Percentiles rank a stretch among this genome's conserved stretches.
Conservation (phyloP, 257 asterid species). For the Forsythia suspensa region DNA sequence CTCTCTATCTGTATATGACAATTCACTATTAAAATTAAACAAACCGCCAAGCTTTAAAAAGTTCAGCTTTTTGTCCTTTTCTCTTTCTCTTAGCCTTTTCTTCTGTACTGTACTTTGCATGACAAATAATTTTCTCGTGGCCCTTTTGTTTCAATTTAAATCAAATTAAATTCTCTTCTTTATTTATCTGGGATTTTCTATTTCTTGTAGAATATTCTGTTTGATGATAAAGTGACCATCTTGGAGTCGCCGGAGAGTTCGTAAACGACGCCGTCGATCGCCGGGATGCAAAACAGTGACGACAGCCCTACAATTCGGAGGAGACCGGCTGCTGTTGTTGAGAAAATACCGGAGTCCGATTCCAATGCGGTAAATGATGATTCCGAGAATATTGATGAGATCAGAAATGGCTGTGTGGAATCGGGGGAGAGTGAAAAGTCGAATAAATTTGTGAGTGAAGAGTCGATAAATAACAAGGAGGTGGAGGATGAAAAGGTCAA, state of each 20-base stretch:
- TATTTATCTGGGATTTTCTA: background rate
- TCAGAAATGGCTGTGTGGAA: constrained; percentile 21
- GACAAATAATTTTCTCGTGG: background rate
- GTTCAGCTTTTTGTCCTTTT: background rate
- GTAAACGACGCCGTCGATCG: constrained; percentile 33
- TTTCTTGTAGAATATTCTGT: background rate
- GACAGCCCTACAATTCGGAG: constrained; percentile 42
- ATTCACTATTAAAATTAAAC: too few species aligned
- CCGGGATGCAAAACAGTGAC: constrained; percentile 20
- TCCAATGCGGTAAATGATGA: constrained; percentile 29
- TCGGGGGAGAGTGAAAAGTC: constrained; percentile 25
- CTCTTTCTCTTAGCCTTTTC: background rate
- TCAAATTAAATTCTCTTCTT: background rate
- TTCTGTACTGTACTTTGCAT: background rate
- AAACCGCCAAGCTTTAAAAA: background rate
- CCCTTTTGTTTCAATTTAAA: background rate
- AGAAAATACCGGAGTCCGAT: constrained; percentile 32
- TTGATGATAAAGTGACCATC: constrained; percentile 42
- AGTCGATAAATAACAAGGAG: constrained; percentile 28
- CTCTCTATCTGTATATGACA: too few species aligned
- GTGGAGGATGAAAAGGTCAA: constrained; percentile 34
- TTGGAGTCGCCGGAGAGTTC: constrained; percentile 51
- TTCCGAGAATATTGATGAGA: constrained; percentile 24
- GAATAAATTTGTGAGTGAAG: constrained; percentile 30
- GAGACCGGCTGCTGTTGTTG: constrained; percentile 31